phyloP scores from a whole-genome alignment of 78 protist genomes.

The Neovahlkampfia damariscottae region DNA sequence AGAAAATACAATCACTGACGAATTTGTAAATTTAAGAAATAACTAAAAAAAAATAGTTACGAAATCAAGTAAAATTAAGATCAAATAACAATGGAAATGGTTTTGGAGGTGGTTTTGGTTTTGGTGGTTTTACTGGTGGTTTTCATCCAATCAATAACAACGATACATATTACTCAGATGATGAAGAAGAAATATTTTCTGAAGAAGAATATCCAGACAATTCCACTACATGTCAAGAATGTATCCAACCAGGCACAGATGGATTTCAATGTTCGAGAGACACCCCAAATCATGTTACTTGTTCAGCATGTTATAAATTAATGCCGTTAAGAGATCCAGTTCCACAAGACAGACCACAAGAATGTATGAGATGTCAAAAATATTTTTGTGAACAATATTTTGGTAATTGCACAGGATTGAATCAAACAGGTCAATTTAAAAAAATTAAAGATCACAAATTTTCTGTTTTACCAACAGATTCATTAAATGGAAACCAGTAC shows the following conservation, averaged over 20 bases:
- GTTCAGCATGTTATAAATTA: neutral
- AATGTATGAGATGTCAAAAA: constrained; percentile 20
- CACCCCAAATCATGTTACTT: neutral
- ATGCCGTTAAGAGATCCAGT: constrained; percentile 3
- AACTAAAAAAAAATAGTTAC: neutral
- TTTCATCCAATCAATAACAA: too few species aligned
- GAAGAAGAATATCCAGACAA: neutral
- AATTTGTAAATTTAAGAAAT: constrained; percentile 14
- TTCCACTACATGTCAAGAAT: neutral
- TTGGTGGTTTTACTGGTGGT: too few species aligned
- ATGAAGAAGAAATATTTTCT: constrained; percentile 12
- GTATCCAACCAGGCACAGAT: constrained; percentile 2
- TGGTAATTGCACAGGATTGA: constrained; percentile 1
- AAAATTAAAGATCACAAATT: neutral
- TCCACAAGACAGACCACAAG: neutral
- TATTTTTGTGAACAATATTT: constrained; percentile 12
- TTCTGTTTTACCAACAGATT: constrained; percentile 1
- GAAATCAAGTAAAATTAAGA: constrained; percentile 2
- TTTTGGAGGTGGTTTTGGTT: too few species aligned
- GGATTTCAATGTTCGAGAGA: constrained; percentile 25
- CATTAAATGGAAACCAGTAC: constrained; percentile 23
- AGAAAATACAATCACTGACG: constrained; percentile 14
- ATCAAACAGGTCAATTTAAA: neutral
- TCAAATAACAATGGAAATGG: too few species aligned
- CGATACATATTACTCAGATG: constrained; percentile 9